Base-by-base conservation (phyloP, 2,329 filamentous ascomycete species). In the Penicillium fuscoglaucum region DNA sequence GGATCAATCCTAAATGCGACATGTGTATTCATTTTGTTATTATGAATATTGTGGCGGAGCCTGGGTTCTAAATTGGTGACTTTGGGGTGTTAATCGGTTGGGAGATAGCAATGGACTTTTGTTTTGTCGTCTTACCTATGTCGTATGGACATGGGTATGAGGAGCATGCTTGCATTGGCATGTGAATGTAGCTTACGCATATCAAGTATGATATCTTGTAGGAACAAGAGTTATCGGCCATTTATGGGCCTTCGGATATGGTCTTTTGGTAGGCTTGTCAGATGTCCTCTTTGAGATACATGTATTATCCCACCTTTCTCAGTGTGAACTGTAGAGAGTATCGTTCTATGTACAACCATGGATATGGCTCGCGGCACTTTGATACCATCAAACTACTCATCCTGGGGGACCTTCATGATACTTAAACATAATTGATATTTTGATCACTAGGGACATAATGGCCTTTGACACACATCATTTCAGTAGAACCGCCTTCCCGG, bases 401-500 rank as follows among this genome's bases (percentile, higher is more conserved):
- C 4, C 1, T 6, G 10, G 6, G 15, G 6, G 15, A 26, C 0
- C 2, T n/a, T 44, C 15, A 26, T 17, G 4, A 44, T 28, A 44
- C 8, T n/a, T 28, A 5, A 0, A 13, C 12, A 13, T 41, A n/a
- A 26, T 26, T 28, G 8, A n/a, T 26, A 44, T 26, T 44, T 2
- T 6, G 21, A 33, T 33, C 31, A 33, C 12, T 33, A 33, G 5
- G 12, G 31, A 33, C 12, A 33, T 15, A 13, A 33, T 33, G 31
- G 12, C 13, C 5, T 33, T 33, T 5, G 13, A 33, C 31, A 6
- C 29, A 31, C 31, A 9, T 24, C 3, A 43, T 43, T 15, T 24
- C 13, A 24, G 3, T 5, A 45, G 10, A 15, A 53, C 71, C 28
- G 67, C 70, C 33, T 67, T 66, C 6, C 73, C 75, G 17, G 65